These are phyloP conservation scores for Cyclotella baltica DNA, from an alignment of 108 stramenopile genomes.

Conservation along the genomic window DNA sequence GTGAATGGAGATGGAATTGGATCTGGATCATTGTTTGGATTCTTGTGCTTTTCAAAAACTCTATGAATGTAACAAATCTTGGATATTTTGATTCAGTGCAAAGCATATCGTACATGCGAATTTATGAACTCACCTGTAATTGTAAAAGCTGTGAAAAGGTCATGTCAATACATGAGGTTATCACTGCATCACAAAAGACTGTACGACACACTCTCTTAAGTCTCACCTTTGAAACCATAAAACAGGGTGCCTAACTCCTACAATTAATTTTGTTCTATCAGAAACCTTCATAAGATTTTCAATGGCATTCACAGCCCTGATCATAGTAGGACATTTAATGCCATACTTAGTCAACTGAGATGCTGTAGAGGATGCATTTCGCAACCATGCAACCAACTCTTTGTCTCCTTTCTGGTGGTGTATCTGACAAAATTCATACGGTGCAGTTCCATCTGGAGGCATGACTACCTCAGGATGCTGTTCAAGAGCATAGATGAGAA, in stretches of 20 bases:
- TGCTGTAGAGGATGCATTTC: neutral
- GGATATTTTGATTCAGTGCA: neutral
- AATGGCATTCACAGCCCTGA: slow-evolving; percentile 24
- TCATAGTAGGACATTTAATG: slow-evolving; percentile 41
- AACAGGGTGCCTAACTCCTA: slow-evolving; percentile 63
- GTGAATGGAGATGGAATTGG: slow-evolving; percentile 21
- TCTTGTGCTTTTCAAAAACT: neutral
- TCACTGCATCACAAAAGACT: neutral
- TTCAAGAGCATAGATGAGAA: slow-evolving; percentile 16
- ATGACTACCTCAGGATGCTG: slow-evolving; percentile 29
- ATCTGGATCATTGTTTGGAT: neutral
- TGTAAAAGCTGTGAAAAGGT: slow-evolving; percentile 25
- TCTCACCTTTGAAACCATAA: slow-evolving; percentile 56
- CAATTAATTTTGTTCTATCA: slow-evolving; percentile 35
- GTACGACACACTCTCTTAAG: neutral
- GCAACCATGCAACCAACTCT: slow-evolving; percentile 8
- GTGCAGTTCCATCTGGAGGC: slow-evolving; percentile 20
- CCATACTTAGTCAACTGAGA: slow-evolving; percentile 7
- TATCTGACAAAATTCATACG: slow-evolving; percentile 23
- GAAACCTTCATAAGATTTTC: slow-evolving; percentile 41
- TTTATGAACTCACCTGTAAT: slow-evolving; percentile 34
- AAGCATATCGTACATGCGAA: neutral
- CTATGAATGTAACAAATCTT: neutral
- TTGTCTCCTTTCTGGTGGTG: neutral
- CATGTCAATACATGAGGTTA: neutral